Conservation (phyloP, 305 asterid species). For the Fraxinus greggii region DNA sequence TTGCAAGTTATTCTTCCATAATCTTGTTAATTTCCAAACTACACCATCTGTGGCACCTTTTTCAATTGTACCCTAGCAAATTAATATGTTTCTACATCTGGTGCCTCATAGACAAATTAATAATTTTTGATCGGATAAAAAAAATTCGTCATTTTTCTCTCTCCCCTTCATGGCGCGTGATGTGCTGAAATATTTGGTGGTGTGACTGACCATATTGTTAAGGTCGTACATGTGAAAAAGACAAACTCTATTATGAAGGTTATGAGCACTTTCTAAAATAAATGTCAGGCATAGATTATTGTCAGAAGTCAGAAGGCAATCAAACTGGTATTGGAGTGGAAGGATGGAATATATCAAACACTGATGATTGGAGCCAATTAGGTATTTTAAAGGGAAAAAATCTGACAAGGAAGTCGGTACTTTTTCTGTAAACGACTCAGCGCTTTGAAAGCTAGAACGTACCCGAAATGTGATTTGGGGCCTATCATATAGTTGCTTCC, state of each 20-base stretch:
- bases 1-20: background rate
- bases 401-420: no score
- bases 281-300: background rate
- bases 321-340: background rate
- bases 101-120: background rate
- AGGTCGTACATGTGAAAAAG: background rate
- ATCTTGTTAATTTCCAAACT: background rate
- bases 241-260: background rate
- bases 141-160: background rate
- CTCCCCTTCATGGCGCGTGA: background rate
- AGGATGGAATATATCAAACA: background rate
- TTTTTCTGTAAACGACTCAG: no score
- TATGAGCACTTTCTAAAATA: background rate
- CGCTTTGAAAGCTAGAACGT: no score
- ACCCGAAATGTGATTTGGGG: background rate
- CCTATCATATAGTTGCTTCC: constrained; percentile 8
- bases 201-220: background rate
- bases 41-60: background rate
- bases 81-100: background rate
- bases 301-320: background rate
- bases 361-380: background rate
- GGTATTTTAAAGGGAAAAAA: constrained; percentile 2
- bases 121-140: background rate
- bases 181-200: background rate
- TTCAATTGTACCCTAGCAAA: background rate